These are phyloP conservation scores for Pseudonitzschia multiseries DNA, from an alignment of 108 stramenopile species.

Conservation along the genomic window DNA sequence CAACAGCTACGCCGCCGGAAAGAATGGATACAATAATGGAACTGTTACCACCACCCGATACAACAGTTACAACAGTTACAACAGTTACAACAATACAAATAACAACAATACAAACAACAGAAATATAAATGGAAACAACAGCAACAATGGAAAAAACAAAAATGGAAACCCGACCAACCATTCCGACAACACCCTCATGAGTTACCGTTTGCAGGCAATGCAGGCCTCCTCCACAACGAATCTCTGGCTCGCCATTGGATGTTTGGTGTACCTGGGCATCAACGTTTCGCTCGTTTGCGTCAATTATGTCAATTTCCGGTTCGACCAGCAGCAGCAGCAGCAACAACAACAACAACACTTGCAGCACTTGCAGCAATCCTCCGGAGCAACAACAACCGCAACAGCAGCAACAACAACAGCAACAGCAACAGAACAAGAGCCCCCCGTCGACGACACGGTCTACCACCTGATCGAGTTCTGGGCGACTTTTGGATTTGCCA, in stretches of 20 bases:
- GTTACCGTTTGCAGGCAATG: constrained; percentile 4
- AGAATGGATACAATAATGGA: no score
- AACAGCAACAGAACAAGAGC: constrained; percentile 2
- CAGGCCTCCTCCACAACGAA: background rate
- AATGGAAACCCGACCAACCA: background rate
- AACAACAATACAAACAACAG: no score
- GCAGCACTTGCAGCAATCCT: no score
- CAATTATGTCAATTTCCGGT: constrained; percentile 22
- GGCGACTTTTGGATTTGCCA: constrained; percentile 33
- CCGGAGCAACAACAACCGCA: background rate
- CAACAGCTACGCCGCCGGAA: no score
- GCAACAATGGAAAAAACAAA: no score
- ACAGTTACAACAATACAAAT: no score
- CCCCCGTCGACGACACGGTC: constrained; percentile 15
- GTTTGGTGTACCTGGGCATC: constrained; percentile 27
- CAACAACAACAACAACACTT: background rate
- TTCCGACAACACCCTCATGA: constrained; percentile 6
- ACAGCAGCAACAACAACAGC: background rate
- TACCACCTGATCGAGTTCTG: constrained; percentile 48
- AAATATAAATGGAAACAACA: no score
- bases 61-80: no score
- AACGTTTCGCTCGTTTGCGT: constrained; percentile 32
- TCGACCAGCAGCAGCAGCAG: background rate
- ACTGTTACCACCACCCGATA: no score
- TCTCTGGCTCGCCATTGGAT: constrained; percentile 16